Percentiles rank a stretch among this genome's conserved stretches.
phyloP scores from a whole-genome alignment of 2,329 filamentous ascomycete species.

The Aureobasidium sp. region DNA sequence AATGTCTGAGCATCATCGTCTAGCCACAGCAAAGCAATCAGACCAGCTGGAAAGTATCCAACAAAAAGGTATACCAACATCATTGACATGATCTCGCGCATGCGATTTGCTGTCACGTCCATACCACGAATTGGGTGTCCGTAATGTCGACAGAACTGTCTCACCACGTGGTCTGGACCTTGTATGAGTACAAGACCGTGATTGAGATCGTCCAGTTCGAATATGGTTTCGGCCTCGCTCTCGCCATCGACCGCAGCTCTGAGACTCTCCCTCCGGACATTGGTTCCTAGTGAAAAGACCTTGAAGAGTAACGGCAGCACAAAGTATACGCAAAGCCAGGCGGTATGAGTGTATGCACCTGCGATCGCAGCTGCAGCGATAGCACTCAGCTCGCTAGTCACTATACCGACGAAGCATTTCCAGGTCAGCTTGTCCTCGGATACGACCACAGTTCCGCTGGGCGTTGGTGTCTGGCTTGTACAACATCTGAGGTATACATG shows the following conservation, averaged over 20 bases:
- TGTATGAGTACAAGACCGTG: background rate
- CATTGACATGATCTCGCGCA: background rate
- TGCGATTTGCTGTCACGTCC: background rate
- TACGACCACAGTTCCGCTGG: background rate
- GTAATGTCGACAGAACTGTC: background rate
- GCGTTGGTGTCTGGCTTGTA: background rate
- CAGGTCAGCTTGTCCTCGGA: background rate
- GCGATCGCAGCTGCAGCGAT: background rate
- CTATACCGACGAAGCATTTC: background rate
- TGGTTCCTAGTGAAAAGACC: background rate
- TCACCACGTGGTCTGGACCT: background rate
- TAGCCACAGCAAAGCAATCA: background rate
- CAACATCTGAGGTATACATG: background rate
- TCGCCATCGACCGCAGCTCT: background rate
- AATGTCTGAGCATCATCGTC: background rate
- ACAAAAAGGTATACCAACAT: background rate
- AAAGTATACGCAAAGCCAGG: background rate
- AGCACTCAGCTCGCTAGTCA: background rate
- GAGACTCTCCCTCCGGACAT: background rate
- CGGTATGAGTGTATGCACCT: background rate
- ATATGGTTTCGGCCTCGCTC: background rate
- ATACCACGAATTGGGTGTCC: background rate
- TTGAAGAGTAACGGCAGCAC: background rate
- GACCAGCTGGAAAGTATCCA: background rate
- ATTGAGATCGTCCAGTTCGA: background rate